A percentile compares a stretch with the other conserved stretches of the same genome.
These are phyloP conservation scores for Globisporangium cylindrosporum DNA, from an alignment of 352 stramenopile genomes.

Conservation along the genomic window DNA sequence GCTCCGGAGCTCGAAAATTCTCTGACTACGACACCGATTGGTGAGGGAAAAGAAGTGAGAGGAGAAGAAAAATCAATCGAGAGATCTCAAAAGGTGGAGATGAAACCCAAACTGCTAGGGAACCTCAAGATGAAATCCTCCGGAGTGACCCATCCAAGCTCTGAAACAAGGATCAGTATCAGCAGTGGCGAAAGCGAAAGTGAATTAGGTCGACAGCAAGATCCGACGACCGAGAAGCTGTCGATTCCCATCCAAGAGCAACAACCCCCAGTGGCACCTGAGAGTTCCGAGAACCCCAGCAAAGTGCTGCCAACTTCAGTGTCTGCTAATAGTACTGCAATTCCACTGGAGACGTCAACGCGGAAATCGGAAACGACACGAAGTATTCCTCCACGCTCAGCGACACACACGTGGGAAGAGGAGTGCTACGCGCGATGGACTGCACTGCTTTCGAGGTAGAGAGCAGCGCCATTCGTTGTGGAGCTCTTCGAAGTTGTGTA, in stretches of 20 bases:
- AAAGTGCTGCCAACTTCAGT: neutral
- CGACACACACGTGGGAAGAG: constrained; percentile 13
- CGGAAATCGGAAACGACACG: neutral
- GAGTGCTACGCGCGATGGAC: constrained; percentile 29
- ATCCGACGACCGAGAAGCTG: neutral
- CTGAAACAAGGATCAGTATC: neutral
- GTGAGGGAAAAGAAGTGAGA: neutral
- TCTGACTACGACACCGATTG: neutral
- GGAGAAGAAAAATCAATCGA: neutral
- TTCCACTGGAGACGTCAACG: neutral
- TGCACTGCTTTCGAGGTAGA: constrained; percentile 23
- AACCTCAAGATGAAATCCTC: neutral
- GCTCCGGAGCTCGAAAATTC: neutral
- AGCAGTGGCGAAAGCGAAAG: neutral
- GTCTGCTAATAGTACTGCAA: neutral
- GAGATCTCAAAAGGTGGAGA: neutral
- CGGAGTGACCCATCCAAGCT: neutral
- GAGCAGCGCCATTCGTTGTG: neutral
- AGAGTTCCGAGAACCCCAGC: neutral
- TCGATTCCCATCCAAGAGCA: neutral
- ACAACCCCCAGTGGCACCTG: neutral
- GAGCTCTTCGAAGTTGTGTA: neutral
- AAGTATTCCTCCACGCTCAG: neutral
- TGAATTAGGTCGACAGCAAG: neutral
- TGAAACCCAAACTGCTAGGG: neutral